A percentile compares a stretch with the other conserved stretches of the same genome.
These are phyloP conservation scores for Podaxis sp. DNA, from an alignment of 768 basidiomycete genomes.

Conservation along the genomic window DNA sequence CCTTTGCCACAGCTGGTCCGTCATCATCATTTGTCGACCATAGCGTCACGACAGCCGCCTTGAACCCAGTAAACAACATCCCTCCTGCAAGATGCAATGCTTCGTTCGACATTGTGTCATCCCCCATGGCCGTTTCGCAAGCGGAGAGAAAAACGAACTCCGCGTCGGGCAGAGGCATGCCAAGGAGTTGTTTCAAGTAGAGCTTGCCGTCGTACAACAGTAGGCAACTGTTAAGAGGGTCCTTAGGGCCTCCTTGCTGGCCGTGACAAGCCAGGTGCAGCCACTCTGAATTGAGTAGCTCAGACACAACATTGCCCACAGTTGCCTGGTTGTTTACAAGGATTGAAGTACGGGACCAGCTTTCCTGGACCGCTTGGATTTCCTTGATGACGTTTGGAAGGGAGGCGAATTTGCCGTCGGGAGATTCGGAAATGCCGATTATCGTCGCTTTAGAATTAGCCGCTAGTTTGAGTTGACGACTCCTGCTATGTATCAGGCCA, in stretches of 20 bases:
- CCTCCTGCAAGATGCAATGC: slow-evolving; percentile 40
- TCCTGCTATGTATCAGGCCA: slow-evolving; percentile 11
- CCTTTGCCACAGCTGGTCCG: slow-evolving; percentile 30
- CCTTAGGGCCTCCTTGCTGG: slow-evolving; percentile 23
- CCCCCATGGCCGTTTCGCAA: slow-evolving; percentile 41
- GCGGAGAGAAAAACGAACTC: slow-evolving; percentile 45
- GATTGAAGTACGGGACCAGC: not conserved
- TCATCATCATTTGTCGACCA: slow-evolving; percentile 40
- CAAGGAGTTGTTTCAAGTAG: slow-evolving; percentile 22
- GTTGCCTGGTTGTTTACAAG: slow-evolving; percentile 15
- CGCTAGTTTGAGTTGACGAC: not conserved
- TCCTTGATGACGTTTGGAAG: slow-evolving; percentile 19
- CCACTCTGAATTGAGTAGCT: slow-evolving; percentile 19
- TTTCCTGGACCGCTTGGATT: slow-evolving; percentile 12
- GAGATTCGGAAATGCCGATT: slow-evolving; percentile 8
- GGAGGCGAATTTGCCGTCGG: not conserved
- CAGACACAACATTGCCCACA: slow-evolving; percentile 7
- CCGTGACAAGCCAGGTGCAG: slow-evolving; percentile 41
- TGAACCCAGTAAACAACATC: slow-evolving; percentile 34
- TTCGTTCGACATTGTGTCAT: slow-evolving; percentile 23
- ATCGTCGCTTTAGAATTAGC: not conserved
- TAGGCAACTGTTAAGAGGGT: slow-evolving; percentile 20
- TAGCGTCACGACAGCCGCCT: slow-evolving; percentile 38
- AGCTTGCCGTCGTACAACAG: slow-evolving; percentile 20
- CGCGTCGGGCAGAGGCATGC: slow-evolving; percentile 21